Base-by-base conservation (phyloP, 805 yeast genomes). In the Yamadazyma sp. region DNA sequence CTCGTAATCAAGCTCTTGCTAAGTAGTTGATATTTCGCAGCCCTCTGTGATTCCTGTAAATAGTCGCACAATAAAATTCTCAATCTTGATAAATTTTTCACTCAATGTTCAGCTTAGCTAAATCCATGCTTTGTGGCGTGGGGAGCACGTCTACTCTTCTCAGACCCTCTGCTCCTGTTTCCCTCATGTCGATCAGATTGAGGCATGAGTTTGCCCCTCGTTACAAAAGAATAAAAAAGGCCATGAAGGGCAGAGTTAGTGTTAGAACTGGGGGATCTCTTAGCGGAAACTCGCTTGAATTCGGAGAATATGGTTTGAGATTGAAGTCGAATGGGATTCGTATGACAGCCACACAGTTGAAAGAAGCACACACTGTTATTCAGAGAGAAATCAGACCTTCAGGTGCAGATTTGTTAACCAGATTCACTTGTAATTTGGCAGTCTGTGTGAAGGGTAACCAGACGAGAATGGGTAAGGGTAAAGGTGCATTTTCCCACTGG, bases 391-490 rank as follows among this genome's bases (percentile, higher is more conserved):
- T 89, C 54, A 80, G 96, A 62, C 87, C 90, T 12, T 67, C 81
- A 29, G 78, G 80, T 13, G 95, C 95, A 27, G 67, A 75, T 49
- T 69, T 89, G 37, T 81, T 84, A 75, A 82, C 91, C 50, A 78
- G 98, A 57, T 71, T 90, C 40, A 78, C 81, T 35, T 84, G 96
- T 15, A 83, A 85, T 58, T 75, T 88, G 37, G 93, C 98, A 0
- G 95, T 93, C 9, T 89, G 96, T 64, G 79, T 86, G 45, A 93
- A 93, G 69, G 99, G 99, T 69, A 93, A 93, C 62, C 96, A 93
- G 61, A 88, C 96, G 8, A 93, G 99, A 82, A 93, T 93, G 99
- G 99, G 99, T 71, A 93, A 93, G 64, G 99, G 99, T 70, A 93
- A 93, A 66, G 99, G 99, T 65, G 83, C 90, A 0, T 91, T 93